Evolutionary conservation across 495 filamentous ascomycete species (phyloP).

Genomic region (Neohortaea acidophila): DNA sequence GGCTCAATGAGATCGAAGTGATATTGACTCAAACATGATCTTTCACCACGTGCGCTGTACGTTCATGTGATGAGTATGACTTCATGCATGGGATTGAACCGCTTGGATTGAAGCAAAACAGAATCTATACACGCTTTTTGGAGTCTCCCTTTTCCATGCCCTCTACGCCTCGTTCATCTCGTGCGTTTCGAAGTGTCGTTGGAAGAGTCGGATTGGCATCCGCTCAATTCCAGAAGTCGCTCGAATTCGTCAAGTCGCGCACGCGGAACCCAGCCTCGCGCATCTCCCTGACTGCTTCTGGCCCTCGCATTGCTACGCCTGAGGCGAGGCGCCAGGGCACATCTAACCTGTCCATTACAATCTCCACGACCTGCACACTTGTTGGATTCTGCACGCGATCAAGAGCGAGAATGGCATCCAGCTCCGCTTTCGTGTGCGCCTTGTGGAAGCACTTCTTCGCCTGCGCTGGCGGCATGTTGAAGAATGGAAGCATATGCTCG

Average conservation of each 20-base stretch:
- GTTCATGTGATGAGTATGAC: no score
- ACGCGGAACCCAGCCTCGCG: conserved; percentile 24
- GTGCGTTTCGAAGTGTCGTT: no score
- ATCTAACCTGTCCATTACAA: conserved; percentile 26
- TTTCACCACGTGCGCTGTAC: no score
- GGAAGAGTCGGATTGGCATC: no score
- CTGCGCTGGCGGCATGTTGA: conserved; percentile 16
- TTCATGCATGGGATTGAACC: no score
- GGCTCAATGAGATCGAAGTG: no score
- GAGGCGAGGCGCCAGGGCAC: conserved; percentile 21
- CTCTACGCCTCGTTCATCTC: no score
- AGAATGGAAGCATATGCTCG: conserved; percentile 25
- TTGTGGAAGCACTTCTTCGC: conserved; percentile 20
- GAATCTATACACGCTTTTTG: no score
- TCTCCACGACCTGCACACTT: conserved; percentile 23
- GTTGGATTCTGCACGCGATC: conserved; percentile 14
- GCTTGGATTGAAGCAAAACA: no score
- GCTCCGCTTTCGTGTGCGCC: conserved; percentile 23
- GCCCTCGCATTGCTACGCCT: conserved; percentile 21
- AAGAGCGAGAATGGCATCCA: conserved; percentile 20
- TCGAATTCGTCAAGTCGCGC: conserved; percentile 6
- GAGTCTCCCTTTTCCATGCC: no score
- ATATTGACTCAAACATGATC: no score
- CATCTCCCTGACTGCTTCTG: conserved; percentile 21
- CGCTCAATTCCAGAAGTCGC: conserved; percentile 2